Evolutionary conservation across 305 asterid genomes (phyloP).

Genomic region (Fraxinus xanthoxyloides): DNA sequence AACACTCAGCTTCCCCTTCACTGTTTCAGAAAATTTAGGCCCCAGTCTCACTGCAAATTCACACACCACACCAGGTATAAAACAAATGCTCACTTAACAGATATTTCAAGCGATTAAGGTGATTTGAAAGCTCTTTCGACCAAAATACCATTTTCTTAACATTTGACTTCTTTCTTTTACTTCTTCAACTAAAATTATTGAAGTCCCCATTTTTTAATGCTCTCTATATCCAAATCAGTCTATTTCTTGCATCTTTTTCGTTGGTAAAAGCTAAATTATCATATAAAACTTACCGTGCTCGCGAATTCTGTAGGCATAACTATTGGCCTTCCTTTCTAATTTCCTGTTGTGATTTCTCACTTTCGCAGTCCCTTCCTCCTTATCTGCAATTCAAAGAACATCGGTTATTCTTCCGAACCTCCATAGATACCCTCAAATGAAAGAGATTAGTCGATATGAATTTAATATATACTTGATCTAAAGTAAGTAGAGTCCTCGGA

Average conservation of each 20-base stretch:
- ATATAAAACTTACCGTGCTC: conserved; percentile 45
- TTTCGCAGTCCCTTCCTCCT: conserved; percentile 21
- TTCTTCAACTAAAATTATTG: background rate
- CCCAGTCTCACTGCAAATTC: conserved; percentile 59
- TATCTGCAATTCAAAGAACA: conserved; percentile 30
- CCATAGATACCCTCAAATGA: background rate
- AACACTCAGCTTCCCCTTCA: conserved; percentile 63
- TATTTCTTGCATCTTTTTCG: background rate
- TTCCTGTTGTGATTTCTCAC: conserved; percentile 29
- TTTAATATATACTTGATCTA: conserved; percentile 24
- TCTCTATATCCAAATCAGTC: background rate
- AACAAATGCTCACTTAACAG: background rate
- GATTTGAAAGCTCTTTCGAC: background rate
- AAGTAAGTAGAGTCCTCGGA: conserved; percentile 35
- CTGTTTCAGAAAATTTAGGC: conserved; percentile 58
- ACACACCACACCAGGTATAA: background rate
- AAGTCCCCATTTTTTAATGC: too few species aligned
- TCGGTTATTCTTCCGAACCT: background rate
- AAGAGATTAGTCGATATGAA: background rate
- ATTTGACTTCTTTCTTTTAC: background rate
- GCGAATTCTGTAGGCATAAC: conserved; percentile 54
- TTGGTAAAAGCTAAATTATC: background rate
- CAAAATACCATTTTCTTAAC: background rate
- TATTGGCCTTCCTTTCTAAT: conserved; percentile 37
- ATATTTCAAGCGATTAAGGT: too few species aligned